Base-by-base conservation (phyloP, 257 asterid species). In the Petrea volubilis region DNA sequence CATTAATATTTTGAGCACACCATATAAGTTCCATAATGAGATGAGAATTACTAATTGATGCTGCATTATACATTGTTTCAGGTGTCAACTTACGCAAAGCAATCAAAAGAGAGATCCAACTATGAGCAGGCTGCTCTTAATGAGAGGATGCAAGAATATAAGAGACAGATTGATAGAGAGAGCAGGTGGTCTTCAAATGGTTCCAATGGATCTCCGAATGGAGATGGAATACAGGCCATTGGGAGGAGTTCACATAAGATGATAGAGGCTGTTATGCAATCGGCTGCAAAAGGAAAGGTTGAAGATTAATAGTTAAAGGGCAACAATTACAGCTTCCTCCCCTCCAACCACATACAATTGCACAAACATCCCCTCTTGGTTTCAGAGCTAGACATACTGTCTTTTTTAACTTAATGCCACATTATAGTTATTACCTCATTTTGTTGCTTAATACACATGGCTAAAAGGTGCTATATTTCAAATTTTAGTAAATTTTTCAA, bases 171-270 rank as follows among this genome's bases (percentile, higher is more conserved):
- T 12, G 98, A 95, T 73, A 84, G 96, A 68, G 98, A 95, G 73
- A 92, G 98, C 83, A 81, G 96, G 75, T 88, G 90, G 93, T 88
- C 92, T 62, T 84, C 96, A 18, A 88, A 90, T 78, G 97, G 96
- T 72, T 85, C 95, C 2, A 85, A 86, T 64, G 98, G 97, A 68
- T 92, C 98, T 69, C 98, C 97, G 34, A 92, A 86, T 81, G 99
- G 99, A 79, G 99, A 95, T 77, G 99, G 99, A 64, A 90, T 92
- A 81, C 98, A 90, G 77, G 87, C 99, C 70, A 88, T 95, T 61
- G 97, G 99, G 60, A 81, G 97, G 82, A 95, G 99, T 81, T 95
- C 99, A 13, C 98, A 95, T 87, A 95, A 95, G 88, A 89, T 90
- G 96, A 92, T 95, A 62, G 98, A 95, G 80, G 99, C 99, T 18